Evolutionary conservation across 495 filamentous ascomycete species (phyloP).

Genomic region (Ascodesmis nigricans): DNA sequence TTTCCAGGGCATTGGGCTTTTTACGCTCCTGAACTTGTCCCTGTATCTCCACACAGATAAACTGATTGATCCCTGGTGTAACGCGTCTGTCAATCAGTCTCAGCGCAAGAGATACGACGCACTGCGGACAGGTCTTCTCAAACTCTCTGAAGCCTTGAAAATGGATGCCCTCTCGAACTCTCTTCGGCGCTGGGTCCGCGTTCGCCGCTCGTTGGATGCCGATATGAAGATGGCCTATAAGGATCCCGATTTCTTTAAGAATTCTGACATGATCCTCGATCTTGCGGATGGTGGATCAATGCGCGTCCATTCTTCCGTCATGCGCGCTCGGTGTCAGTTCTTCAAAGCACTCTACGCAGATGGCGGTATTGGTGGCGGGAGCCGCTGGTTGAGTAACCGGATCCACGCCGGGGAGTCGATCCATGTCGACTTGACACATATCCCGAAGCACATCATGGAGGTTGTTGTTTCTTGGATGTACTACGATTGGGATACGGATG

Average conservation of each 20-base stretch:
- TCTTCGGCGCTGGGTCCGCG: constrained; percentile 24
- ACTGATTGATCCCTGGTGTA: constrained; percentile 67
- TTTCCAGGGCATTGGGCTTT: constrained; percentile 45
- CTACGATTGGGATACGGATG: constrained; percentile 51
- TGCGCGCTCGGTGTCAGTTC: constrained; percentile 77
- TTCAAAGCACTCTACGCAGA: constrained; percentile 79
- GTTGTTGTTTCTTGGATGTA: constrained; percentile 70
- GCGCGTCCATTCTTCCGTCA: constrained; percentile 47
- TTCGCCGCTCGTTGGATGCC: constrained; percentile 38
- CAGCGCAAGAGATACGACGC: constrained; percentile 11
- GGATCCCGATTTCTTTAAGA: constrained; percentile 45
- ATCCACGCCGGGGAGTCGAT: constrained; percentile 30
- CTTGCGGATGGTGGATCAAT: constrained; percentile 45
- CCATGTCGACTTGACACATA: constrained; percentile 63
- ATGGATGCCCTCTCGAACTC: constrained; percentile 11
- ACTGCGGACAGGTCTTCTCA: constrained; percentile 10
- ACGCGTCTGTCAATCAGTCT: constrained; percentile 8
- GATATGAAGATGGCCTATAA: constrained; percentile 31
- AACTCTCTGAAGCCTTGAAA: constrained; percentile 6
- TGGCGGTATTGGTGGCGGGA: constrained; percentile 60
- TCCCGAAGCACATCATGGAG: constrained; percentile 45
- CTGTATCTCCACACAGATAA: constrained; percentile 64
- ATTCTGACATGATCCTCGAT: constrained; percentile 54
- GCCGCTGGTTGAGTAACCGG: constrained; percentile 56
- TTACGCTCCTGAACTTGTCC: constrained; percentile 54